phyloP scores from a whole-genome alignment of 371 early-diverging fungal species.

The Chytridiales sp. region DNA sequence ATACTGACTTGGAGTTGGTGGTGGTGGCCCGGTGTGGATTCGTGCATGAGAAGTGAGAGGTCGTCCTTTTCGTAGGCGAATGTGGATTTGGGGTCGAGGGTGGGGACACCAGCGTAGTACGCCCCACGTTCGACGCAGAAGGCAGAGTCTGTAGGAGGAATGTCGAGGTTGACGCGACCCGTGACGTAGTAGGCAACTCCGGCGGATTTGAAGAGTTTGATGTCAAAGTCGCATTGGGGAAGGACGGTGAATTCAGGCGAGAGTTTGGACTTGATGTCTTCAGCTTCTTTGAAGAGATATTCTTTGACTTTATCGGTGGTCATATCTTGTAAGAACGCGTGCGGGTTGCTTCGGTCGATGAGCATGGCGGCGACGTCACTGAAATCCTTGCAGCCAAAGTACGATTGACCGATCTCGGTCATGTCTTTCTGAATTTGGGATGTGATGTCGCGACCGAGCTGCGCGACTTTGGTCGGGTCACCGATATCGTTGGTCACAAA shows the following conservation, averaged over 20 bases:
- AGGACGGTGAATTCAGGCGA: neutral
- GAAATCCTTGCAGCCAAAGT: neutral
- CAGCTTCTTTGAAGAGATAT: neutral
- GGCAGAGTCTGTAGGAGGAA: neutral
- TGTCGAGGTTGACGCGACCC: neutral
- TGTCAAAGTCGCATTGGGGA: neutral
- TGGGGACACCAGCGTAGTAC: constrained; percentile 1
- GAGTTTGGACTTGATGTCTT: neutral
- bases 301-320: neutral
- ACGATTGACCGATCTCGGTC: neutral
- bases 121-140: neutral
- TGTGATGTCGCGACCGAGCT: neutral
- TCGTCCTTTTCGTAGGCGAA: constrained; percentile 2
- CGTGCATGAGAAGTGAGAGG: neutral
- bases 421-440: neutral
- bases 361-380: neutral
- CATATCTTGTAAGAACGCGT: neutral
- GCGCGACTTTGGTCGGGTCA: neutral
- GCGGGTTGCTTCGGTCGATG: neutral
- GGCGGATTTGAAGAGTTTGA: neutral
- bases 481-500: neutral
- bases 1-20: neutral
- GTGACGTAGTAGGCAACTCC: neutral
- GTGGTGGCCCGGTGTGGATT: constrained; percentile 1
- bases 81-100: neutral